Base-by-base conservation (phyloP, 1,139 yeast genomes). In the Diutina scorzettiae region DNA sequence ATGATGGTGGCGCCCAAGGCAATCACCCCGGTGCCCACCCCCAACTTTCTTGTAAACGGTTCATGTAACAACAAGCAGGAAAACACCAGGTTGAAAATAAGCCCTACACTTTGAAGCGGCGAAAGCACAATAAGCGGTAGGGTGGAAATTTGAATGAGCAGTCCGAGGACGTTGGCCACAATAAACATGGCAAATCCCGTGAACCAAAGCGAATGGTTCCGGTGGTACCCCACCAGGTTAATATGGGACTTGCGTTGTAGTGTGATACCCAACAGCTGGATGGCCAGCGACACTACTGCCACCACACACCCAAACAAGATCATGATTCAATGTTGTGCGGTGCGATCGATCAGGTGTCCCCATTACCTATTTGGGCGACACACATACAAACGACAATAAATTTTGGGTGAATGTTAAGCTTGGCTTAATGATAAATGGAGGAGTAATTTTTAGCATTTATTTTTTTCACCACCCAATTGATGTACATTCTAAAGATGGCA, bases 51-150 rank as follows among this genome's bases (percentile, higher is more conserved):
- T 2, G 91, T 79, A 57, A 84, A 82, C 0, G 66, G 66, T 54
- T 87, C 96, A 14, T 78, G 69, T 9, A 86, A 71, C 17, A 87
- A 58, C 21, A 84, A 49, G 41, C 94, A 84, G 51, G 87, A 81
- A 8, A 84, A 59, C 1, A 68, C 49, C 4, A 93, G 77, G 58
- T 87, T 87, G 66, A 87, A 86, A 3, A 86, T 89, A 29, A 87
- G 69, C 0, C 96, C 95, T 14, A 81, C 78, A 27, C 95, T 87
- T 57, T 87, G 96, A 42, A 87, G 61, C 0, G 96, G 95, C 29
- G 89, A 79, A 44, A 86, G 59, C 2, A 87, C 72, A 41, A 86
- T 81, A 47, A 87, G 64, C 0, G 96, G 96, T 37, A 87, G 64
- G 1, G 95, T 82, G 2, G 93, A 76, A 36, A 87, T 78, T 58